phyloP scores from a whole-genome alignment of 1,284 basidiomycete species.

The Cryptococcus maquisensis region DNA sequence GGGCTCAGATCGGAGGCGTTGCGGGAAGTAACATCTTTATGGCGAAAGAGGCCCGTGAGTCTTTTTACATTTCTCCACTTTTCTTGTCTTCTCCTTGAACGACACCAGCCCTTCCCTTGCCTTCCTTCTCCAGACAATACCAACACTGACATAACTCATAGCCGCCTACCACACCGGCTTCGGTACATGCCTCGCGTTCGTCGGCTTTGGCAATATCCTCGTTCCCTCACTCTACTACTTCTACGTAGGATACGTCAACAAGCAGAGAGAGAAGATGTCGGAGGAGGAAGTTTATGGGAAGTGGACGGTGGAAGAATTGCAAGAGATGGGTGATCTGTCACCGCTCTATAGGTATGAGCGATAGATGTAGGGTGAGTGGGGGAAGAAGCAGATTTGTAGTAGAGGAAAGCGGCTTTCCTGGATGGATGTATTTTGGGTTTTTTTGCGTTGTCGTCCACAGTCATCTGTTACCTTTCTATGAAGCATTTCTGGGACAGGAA shows the following conservation, averaged over 20 bases:
- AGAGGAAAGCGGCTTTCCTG: no score
- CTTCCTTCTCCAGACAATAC: neutral
- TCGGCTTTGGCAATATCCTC: conserved; percentile 19
- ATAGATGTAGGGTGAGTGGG: neutral
- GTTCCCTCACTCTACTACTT: conserved; percentile 8
- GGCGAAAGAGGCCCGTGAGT: conserved; percentile 27
- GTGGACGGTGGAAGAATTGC: conserved; percentile 13
- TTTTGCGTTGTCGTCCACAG: no score
- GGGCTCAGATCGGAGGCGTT: conserved; percentile 26
- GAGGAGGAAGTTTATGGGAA: conserved; percentile 12
- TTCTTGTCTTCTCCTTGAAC: neutral
- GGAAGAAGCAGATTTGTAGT: neutral
- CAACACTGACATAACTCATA: neutral
- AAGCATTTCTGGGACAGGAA: no score
- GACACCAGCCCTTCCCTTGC: no score
- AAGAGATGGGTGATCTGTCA: conserved; percentile 17
- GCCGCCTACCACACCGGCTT: conserved; percentile 27
- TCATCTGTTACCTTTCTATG: no score
- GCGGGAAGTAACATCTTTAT: conserved; percentile 31
- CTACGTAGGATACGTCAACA: conserved; percentile 15
- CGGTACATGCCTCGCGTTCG: conserved; percentile 24
- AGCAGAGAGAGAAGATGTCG: conserved; percentile 11
- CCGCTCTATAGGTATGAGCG: conserved; percentile 20
- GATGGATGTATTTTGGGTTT: no score
- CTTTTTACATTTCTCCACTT: no score